Evolutionary conservation across 768 basidiomycete species (phyloP).

Genomic region (Cystobasidium ongulense): DNA sequence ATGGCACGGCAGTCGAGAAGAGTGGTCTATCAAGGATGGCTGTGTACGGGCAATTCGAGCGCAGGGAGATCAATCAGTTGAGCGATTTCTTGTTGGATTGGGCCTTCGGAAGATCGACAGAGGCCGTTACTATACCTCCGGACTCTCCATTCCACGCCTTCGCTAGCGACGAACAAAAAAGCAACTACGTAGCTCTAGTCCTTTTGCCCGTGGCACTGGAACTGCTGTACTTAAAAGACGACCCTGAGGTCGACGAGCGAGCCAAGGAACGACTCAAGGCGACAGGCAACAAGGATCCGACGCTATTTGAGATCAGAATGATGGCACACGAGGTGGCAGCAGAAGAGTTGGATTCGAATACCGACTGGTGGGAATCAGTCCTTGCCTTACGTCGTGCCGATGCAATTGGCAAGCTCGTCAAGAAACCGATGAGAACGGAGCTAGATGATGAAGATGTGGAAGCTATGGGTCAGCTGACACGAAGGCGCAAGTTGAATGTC

Average conservation of each 20-base stretch:
- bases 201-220: conserved; percentile 14
- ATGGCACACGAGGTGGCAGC: background rate
- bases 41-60: background rate
- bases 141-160: background rate
- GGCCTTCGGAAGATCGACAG: background rate
- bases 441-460: background rate
- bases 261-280: background rate
- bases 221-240: background rate
- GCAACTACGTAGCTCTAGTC: background rate
- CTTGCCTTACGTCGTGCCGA: background rate
- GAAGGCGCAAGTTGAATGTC: background rate
- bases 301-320: background rate
- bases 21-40: background rate
- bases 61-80: background rate
- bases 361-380: background rate
- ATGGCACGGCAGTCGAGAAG: background rate
- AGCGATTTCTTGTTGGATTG: conserved; percentile 7
- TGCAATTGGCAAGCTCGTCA: background rate
- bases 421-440: background rate
- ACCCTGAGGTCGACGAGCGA: background rate
- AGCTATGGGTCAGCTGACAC: background rate
- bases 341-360: background rate
- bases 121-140: background rate
- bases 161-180: background rate
- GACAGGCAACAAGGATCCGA: background rate